phyloP scores from a whole-genome alignment of 129 eudicot genomes.

The Tagetes patula region DNA sequence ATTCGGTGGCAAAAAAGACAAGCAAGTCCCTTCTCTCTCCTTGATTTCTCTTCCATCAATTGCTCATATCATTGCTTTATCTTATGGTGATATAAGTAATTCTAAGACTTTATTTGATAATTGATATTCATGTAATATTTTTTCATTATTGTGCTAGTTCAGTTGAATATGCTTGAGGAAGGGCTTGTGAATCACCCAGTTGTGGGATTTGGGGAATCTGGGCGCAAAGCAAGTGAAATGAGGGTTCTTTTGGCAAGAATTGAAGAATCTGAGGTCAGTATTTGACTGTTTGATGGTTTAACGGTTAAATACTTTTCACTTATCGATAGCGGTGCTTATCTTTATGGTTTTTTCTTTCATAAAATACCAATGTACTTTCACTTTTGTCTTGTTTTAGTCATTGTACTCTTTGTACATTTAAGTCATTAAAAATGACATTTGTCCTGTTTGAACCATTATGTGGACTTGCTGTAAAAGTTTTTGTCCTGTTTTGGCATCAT shows the following conservation, averaged over 20 bases:
- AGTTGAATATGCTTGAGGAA: slow-evolving; percentile 97
- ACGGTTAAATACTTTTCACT: neutral
- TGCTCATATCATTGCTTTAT: slow-evolving; percentile 13
- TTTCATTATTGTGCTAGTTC: slow-evolving; percentile 66
- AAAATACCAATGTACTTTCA: neutral
- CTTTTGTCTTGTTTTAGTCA: neutral
- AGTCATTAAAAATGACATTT: neutral
- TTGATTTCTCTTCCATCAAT: slow-evolving; percentile 5
- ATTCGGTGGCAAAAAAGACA: slow-evolving; percentile 99
- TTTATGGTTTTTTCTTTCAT: neutral
- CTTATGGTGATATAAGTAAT: neutral
- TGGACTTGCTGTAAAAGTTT: neutral
- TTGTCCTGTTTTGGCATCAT: neutral
- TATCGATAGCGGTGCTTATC: slow-evolving; percentile 20
- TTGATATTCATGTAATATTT: slow-evolving; percentile 29
- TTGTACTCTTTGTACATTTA: neutral
- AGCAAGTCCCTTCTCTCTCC: slow-evolving; percentile 52
- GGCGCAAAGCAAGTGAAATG: slow-evolving; percentile 84
- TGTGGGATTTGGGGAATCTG: slow-evolving; percentile 96
- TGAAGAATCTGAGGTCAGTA: slow-evolving; percentile 93
- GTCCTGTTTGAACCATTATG: neutral
- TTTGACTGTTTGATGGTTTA: slow-evolving; percentile 10
- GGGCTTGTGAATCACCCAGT: slow-evolving; percentile 95
- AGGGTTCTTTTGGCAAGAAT: slow-evolving; percentile 90
- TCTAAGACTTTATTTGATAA: slow-evolving; percentile 19